Base-by-base conservation (phyloP, 2,329 filamentous ascomycete species). In the Cryphonectria nitschkei region DNA sequence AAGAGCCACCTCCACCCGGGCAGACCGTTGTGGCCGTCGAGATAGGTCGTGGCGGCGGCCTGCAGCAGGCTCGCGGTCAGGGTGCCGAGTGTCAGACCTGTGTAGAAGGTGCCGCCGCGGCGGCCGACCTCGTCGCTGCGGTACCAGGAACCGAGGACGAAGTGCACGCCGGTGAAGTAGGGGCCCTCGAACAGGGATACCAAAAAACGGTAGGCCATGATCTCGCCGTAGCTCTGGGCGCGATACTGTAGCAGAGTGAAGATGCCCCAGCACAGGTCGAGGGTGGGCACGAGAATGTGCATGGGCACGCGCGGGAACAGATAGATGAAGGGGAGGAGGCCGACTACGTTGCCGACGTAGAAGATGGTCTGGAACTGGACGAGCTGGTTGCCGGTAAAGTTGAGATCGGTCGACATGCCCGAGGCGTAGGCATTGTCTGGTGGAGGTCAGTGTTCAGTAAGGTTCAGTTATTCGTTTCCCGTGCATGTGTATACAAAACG, bases 61-160 rank as follows among this genome's bases (percentile, higher is more conserved):
- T 73, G 70, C 26, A 73, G 70, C 14, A 73, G 70, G 43, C 70
- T 73, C 32, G 72, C 72, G 16, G 72, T 73, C 41, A 72, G 32
- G 34, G 64, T 72, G 29, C 72, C 72, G 13, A 73, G 70, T 3
- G 67, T 70, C 34, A 73, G 22, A 8, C 72, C 72, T 2, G 81
- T 77, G 69, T 80, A 79, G 76, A 83, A 82, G 16, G 46, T 73
- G 11, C 71, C 69, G 22, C 71, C 72, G 50, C 72, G 67, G 14
- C 72, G 39, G 26, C 72, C 70, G 22, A 73, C 67, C 41, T 73
- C 70, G 32, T 72, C 60, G 37, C 70, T 68, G 37, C 62, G 71
- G 60, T 73, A 73, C 72, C 72, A 72, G 3, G 70, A 68, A 13
- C 72, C 70, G 13, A 72, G 52, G n/a, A 73, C 72, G 22, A 72